Base-by-base conservation (phyloP, 2,329 filamentous ascomycete genomes). In the Coniochaeta prunicola region DNA sequence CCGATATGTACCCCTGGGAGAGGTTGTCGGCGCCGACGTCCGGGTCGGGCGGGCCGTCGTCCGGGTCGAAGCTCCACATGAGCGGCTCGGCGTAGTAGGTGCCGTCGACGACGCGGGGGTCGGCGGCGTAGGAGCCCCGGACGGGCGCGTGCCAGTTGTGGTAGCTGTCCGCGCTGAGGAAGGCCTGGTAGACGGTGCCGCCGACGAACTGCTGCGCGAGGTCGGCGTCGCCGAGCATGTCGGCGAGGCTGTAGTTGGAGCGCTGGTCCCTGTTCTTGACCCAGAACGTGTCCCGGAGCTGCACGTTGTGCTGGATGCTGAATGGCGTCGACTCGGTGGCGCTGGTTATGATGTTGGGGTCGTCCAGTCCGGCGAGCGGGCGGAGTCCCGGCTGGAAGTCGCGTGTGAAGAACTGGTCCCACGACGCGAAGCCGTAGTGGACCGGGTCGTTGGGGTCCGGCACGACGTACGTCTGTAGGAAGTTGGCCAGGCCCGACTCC, bases 111-210 rank as follows among this genome's bases (percentile, higher is more conserved):
- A 86, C 76, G 59, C 80, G 84, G 0, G 80, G 79, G 57, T 83
- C 81, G 50, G 76, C 74, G 17, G 90, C 73, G 6, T 69, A 84
- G n/a, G n/a, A n/a, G 0, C 88, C 88, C 4, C 76, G 79, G 0
- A 90, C 80, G n/a, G 88, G 88, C 0, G 82, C 70, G 71, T 90
- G 86, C 88, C 88, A 90, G 26, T 87, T 80, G 70, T 90, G 88
- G 69, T 91, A 90, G 50, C 81, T 86, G 57, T 88, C 71, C 0
- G 85, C 82, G 7, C 79, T 85, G 3, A 91, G 73, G 66, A 88
- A 90, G 0, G 86, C 87, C 66, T 91, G 87, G 70, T 90, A 90
- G 30, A 90, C 75, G 0, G 84, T 89, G 1, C 83, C 87, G 7
- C 82, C 82, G 0, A 75, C 78, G 63, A 90, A 90, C 1, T 81